Percentiles rank a stretch among this genome's conserved stretches.
phyloP scores from a whole-genome alignment of 768 basidiomycete genomes.

The Hygrocybe punicea region DNA sequence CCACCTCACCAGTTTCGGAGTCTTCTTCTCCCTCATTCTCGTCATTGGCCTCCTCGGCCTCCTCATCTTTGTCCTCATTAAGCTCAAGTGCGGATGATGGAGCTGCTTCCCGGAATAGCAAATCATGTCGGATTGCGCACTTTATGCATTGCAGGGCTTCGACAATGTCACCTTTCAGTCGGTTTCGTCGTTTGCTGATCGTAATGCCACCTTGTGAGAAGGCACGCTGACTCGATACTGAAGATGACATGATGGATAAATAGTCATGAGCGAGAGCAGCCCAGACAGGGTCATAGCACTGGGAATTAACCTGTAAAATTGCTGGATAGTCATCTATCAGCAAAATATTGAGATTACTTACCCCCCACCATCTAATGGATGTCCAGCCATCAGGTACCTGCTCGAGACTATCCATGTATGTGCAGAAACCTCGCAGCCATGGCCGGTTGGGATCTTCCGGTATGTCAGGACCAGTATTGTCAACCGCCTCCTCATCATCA shows the following conservation, averaged over 20 bases:
- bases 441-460: slow-evolving; percentile 9
- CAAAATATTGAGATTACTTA: slow-evolving; percentile 19
- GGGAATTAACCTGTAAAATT: slow-evolving; percentile 20
- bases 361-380: slow-evolving; percentile 35
- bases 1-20: slow-evolving; percentile 10
- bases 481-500: too few species aligned
- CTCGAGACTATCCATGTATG: slow-evolving; percentile 17
- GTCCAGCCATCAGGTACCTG: slow-evolving; percentile 14
- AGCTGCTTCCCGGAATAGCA: slow-evolving; percentile 25
- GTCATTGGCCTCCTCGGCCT: slow-evolving; percentile 6
- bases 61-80: neutral
- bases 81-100: neutral
- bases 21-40: neutral
- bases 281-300: slow-evolving; percentile 33
- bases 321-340: neutral
- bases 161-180: slow-evolving; percentile 35
- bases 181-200: slow-evolving; percentile 32
- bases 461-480: slow-evolving; percentile 1
- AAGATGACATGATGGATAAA: slow-evolving; percentile 38
- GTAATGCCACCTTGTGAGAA: slow-evolving; percentile 43
- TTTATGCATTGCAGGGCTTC: slow-evolving; percentile 33
- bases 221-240: slow-evolving; percentile 39
- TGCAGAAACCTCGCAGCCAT: slow-evolving; percentile 21
- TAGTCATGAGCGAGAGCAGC: slow-evolving; percentile 37
- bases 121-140: slow-evolving; percentile 20